Evolutionary conservation across 2,329 filamentous ascomycete genomes (phyloP), one percentile per base, ranked within the genome.

Genomic region (Fusarium begoniae): DNA sequence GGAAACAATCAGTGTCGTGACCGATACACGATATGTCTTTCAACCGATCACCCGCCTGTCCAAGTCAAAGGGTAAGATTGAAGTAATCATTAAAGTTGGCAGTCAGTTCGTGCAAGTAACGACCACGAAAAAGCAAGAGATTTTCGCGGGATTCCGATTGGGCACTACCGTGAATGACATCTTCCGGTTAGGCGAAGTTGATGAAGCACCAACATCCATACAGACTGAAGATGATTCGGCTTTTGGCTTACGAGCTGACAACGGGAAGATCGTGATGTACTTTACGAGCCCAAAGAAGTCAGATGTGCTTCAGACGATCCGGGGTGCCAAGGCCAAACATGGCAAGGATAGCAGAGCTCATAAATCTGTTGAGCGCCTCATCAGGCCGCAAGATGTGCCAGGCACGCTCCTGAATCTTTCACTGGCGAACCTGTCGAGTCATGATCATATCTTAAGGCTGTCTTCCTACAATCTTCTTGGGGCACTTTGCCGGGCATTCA

Each of bases 51-150:
- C 88, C 5, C 84, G 90, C 50, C 83, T 93, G 43, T 93, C 91
- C 4, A 91, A 91, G 76, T 91, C 90, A 4, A 91, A 91, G 75
- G 91, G 91, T n/a, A 90, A 91, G 76, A 90, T 92, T 40, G 91
- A 93, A 38, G 91, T 93, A 9, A 84, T 88, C 35, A 90, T 93
- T 78, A 92, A 91, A 79, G 88, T 93, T 28, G 91, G 91, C 44
- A 91, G 87, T 75, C 90, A 92, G 74, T 93, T 92, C 75, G 89
- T 93, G 12, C 91, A 93, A 77, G 88, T 93, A 41, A 92, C 91
- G 7, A 93, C 91, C 9, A 87, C 87, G 14, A 91, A 91, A 79
- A 92, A 91, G 75, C 90, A 92, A 77, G 91, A 93, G 71, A 88
- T 93, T 14, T 86, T 91, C 51, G 89, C 91, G 24, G 89, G 87